phyloP scores from a whole-genome alignment of 805 yeast species.

The Nakazawaea wyomingensis region DNA sequence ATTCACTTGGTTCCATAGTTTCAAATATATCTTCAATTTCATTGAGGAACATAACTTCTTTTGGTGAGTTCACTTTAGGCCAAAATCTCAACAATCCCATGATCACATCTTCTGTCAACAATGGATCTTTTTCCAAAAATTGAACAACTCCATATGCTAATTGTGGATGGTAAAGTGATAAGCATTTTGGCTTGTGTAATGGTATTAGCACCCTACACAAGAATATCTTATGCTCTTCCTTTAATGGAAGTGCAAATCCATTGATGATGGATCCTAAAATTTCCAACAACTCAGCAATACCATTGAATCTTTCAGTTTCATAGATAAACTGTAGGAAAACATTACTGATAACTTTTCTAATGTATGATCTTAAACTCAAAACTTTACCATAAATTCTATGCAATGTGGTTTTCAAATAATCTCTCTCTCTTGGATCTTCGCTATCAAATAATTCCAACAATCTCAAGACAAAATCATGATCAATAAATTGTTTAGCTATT shows the following conservation, averaged over 20 bases:
- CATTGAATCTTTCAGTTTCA: constrained; percentile 94
- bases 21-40: constrained; percentile 97
- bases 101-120: constrained; percentile 91
- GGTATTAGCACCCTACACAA: constrained; percentile 84
- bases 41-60: constrained; percentile 92
- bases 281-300: constrained; percentile 90
- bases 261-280: constrained; percentile 94
- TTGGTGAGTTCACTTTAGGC: constrained; percentile 95
- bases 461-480: constrained; percentile 78
- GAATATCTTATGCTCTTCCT: constrained; percentile 94
- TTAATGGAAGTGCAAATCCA: constrained; percentile 95
- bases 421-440: constrained; percentile 96
- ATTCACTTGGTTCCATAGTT: constrained; percentile 91
- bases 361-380: constrained; percentile 80
- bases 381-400: constrained; percentile 97
- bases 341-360: constrained; percentile 85
- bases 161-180: constrained; percentile 92
- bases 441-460: constrained; percentile 88
- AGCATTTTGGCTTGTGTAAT: constrained; percentile 83
- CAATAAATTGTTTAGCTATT: constrained; percentile 88
- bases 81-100: constrained; percentile 90
- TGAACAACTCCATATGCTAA: constrained; percentile 96
- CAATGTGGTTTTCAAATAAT: constrained; percentile 87
- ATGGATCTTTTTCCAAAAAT: constrained; percentile 90
- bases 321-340: constrained; percentile 90